Base-by-base conservation (phyloP, 2,329 filamentous ascomycete genomes). In the Proliferodiscus dingleyae region DNA sequence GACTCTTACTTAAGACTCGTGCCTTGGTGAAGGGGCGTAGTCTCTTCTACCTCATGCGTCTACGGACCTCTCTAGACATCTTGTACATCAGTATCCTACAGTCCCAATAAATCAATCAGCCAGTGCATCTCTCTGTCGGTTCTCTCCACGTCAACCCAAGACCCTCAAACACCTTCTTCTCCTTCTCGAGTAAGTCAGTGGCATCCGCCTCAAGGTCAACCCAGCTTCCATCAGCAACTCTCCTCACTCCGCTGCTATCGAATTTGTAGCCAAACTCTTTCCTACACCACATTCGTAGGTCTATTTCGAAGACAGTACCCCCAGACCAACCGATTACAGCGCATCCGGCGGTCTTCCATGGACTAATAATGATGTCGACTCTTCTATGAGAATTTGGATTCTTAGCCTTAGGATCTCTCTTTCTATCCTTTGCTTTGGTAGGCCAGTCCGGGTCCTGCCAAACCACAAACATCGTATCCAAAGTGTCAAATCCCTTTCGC, bases 381-480 rank as follows among this genome's bases (percentile, higher is more conserved):
- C 91, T 76, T 16, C 89, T 80, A 61, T 95, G 91, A 1, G 77
- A 75, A 55, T 89, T 88, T 0, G 80, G 75, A 49, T 89, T 90
- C 58, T 77, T 78, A 2, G 67, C 64, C 21, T 51, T 46, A 2
- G 48, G 54, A 39, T 54, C 41, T 3, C 16, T 40, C 26, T n/a
- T 43, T 26, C 32, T 13, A 39, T 69, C 69, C 11, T 47, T 63
- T 1, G 59, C 60, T 46, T 66, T 66, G 0, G 61, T 64, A 61
- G 67, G 63, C 63, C 68, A 76, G 4, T 65, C 41, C 0, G 83
- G 83, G 59, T 89, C 73, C 61, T 95, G 87, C 91, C 91, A 97
- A 0, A 96, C 89, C 1, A 96, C 85, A 42, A 97, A 70, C 0
- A 89, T 89, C 64, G 96, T 96, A 64, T 97, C 90, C 1, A 97